A percentile compares a stretch with the other conserved stretches of the same genome.
Evolutionary conservation across 192 early-diverging fungal genomes (phyloP).

Genomic region (Dimargaris verticillata): DNA sequence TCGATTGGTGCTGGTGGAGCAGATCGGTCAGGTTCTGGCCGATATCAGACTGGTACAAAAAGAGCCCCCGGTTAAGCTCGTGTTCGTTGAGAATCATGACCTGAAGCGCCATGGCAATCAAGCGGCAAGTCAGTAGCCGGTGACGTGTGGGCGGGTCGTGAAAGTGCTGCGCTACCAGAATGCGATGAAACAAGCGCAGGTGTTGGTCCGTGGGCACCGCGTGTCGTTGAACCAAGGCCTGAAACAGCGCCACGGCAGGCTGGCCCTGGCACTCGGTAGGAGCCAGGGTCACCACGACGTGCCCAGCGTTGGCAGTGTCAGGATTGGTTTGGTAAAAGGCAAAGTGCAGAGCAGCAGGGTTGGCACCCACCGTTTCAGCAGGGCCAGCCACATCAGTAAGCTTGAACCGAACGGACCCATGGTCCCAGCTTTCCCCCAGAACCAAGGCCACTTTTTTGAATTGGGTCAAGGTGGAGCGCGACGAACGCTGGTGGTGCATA

Average conservation of each 20-base stretch:
- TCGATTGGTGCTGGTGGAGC: constrained; percentile 49
- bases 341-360: constrained; percentile 27
- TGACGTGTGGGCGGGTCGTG: constrained; percentile 28
- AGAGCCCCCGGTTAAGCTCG: constrained; percentile 47
- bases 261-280: constrained; percentile 18
- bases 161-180: constrained; percentile 53
- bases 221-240: constrained; percentile 43
- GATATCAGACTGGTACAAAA: constrained; percentile 79
- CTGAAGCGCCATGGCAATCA: constrained; percentile 64
- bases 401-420: constrained; percentile 30
- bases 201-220: constrained; percentile 52
- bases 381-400: constrained; percentile 25
- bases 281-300: constrained; percentile 37
- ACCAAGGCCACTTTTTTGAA: constrained; percentile 38
- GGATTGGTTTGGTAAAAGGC: constrained; percentile 36
- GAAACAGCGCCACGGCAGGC: constrained; percentile 37
- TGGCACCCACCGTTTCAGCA: constrained; percentile 22
- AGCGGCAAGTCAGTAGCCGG: constrained; percentile 48
- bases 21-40: constrained; percentile 61
- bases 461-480: constrained; percentile 34
- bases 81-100: constrained; percentile 35
- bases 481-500: constrained; percentile 49
- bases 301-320: constrained; percentile 24
- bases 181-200: constrained; percentile 63
- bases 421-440: constrained; percentile 46